Evolutionary conservation across 2,329 filamentous ascomycete species (phyloP).

Genomic region (Ophiostoma montium): DNA sequence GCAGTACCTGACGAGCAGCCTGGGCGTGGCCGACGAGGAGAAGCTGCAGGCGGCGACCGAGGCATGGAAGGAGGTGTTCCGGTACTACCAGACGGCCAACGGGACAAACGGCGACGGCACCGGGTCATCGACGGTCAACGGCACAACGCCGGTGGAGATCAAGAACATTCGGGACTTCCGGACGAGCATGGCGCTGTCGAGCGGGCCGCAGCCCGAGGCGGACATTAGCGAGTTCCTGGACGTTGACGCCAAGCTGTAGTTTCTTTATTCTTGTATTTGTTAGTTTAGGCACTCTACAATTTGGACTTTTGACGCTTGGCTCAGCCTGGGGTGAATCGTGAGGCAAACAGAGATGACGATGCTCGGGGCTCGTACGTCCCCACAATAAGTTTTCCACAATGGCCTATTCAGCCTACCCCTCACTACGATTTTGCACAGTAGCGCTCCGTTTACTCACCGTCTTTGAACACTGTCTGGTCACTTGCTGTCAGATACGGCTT

Average conservation of each 20-base stretch:
- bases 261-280: not conserved
- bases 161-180: conserved; percentile 72
- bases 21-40: conserved; percentile 29
- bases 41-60: conserved; percentile 30
- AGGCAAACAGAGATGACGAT: too few species aligned
- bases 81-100: conserved; percentile 19
- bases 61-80: conserved; percentile 22
- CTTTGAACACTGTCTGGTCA: too few species aligned
- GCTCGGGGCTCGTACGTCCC: too few species aligned
- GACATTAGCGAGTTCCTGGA: conserved; percentile 81
- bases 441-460: too few species aligned
- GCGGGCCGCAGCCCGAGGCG: conserved; percentile 56
- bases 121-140: conserved; percentile 28
- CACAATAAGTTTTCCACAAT: too few species aligned
- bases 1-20: conserved; percentile 33
- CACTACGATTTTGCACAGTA: too few species aligned
- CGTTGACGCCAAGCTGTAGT: conserved; percentile 63
- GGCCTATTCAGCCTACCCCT: too few species aligned
- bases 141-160: conserved; percentile 47
- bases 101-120: conserved; percentile 18
- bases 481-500: too few species aligned
- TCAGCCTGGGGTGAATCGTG: too few species aligned
- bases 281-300: too few species aligned
- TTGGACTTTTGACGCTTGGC: too few species aligned
- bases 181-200: conserved; percentile 55